Base-by-base conservation (phyloP, 352 stramenopile species). In the Phytophthora citricola region DNA sequence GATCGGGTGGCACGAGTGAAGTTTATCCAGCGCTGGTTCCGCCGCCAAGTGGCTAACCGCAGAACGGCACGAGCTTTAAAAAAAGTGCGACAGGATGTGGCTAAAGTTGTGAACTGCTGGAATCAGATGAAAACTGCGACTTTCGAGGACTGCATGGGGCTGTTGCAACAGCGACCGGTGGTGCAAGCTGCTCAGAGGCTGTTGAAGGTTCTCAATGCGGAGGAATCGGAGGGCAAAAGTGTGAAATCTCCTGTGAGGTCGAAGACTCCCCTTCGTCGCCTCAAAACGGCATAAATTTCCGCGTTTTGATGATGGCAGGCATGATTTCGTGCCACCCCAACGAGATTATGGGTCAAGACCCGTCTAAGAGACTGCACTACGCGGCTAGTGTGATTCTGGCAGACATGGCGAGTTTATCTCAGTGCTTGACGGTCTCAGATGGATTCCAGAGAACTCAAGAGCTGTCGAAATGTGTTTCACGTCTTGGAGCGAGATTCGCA, bases 1-100 rank as follows among this genome's bases (percentile, higher is more conserved):
- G 78, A 80, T 52, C 81, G 81, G 9, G 76, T 90, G 54, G 73
- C 72, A 46, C 56, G 79, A 20, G 78, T 60, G 57, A 92, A 91
- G 69, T 88, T 81, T 55, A 91, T 92, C 69, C 86, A 92, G 75
- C 80, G 80, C 15, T 92, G 86, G 86, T 90, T 83, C 55, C 76
- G 83, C 1, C 76, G 76, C 24, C 74, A 82, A 27, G 69, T 85
- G 17, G 78, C 78, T 1, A 75, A 69, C 34, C 73, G 79, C 43
- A 76, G 76, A 46, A 78, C 73, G 17, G 78, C 76, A 8, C 49
- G 44, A 8, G 71, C 74, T 40, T 47, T 88, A 45, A 63, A 71
- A 49, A 15, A 63, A n/a, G 72, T 79, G 34, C 70, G 75, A 38
- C 55, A 32, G 1, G 71, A 87, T 32, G 67, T 87, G 27, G 58